These are phyloP conservation scores for Phytopythium sindhum DNA, from an alignment of 352 stramenopile species.

Conservation along the genomic window DNA sequence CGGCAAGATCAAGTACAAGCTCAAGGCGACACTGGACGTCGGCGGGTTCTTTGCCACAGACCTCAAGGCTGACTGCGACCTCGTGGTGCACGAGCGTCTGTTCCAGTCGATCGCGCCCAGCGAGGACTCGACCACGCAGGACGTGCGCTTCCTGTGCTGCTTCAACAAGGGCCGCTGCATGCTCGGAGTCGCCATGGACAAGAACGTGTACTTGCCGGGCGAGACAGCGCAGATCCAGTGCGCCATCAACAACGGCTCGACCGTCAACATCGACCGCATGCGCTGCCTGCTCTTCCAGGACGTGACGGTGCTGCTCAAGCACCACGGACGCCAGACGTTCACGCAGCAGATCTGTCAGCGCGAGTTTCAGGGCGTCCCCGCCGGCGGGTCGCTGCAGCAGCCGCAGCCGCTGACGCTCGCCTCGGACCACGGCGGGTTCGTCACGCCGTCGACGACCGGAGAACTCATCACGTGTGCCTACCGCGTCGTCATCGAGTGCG, in stretches of 20 bases:
- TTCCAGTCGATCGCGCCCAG: constrained; percentile 36
- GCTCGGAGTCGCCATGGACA: constrained; percentile 67
- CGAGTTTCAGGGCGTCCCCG: constrained; percentile 44
- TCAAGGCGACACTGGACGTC: constrained; percentile 69
- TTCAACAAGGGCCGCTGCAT: constrained; percentile 50
- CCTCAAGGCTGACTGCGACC: constrained; percentile 50
- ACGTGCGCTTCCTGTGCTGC: constrained; percentile 59
- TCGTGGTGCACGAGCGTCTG: constrained; percentile 61
- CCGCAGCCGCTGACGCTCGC: constrained; percentile 45
- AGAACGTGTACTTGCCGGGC: constrained; percentile 61
- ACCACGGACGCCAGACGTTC: constrained; percentile 33
- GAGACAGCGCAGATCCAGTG: constrained; percentile 61
- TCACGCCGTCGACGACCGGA: constrained; percentile 48
- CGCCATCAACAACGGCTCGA: constrained; percentile 57
- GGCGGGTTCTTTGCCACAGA: constrained; percentile 56
- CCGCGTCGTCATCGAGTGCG: constrained; percentile 59
- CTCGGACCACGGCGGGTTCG: constrained; percentile 17
- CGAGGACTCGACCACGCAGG: constrained; percentile 52
- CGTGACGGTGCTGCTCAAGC: constrained; percentile 29
- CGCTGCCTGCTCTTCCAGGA: constrained; percentile 54
- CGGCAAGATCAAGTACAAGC: constrained; percentile 75
- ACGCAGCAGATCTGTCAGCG: constrained; percentile 34
- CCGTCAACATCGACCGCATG: constrained; percentile 57
- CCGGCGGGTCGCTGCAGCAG: constrained; percentile 33
- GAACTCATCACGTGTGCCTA: constrained; percentile 53